Conservation (phyloP, 345 rosid genomes). For the Excoecaria agallocha region DNA sequence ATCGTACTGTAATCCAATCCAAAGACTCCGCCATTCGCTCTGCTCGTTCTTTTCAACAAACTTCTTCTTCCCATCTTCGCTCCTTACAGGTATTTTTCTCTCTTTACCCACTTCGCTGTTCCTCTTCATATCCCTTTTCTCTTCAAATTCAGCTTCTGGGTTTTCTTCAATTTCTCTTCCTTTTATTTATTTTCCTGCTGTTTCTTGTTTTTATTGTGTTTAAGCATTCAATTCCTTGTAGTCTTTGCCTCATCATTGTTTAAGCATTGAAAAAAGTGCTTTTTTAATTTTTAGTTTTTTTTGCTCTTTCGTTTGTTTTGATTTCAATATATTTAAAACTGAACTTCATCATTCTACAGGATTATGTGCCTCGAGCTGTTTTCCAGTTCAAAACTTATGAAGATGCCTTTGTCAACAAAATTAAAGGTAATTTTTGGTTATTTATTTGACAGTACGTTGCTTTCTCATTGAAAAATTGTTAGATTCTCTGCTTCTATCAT, state of each 20-base stretch:
- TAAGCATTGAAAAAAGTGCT: background rate
- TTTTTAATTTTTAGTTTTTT: no score
- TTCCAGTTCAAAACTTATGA: conserved; percentile 31
- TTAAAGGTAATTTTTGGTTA: conserved; percentile 29
- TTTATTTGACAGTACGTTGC: background rate
- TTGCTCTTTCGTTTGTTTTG: background rate
- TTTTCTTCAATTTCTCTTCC: no score
- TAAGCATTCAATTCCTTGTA: no score
- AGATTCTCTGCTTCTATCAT: no score
- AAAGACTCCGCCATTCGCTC: conserved; percentile 71
- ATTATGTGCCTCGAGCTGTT: conserved; percentile 10
- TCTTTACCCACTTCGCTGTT: background rate
- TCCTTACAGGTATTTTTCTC: conserved; percentile 46
- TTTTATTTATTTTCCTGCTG: no score
- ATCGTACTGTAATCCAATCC: conserved; percentile 58
- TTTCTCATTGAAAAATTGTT: background rate
- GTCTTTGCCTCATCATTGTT: background rate
- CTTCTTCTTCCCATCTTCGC: conserved; percentile 61
- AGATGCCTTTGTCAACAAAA: conserved; percentile 30
- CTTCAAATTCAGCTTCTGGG: no score
- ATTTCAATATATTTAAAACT: background rate
- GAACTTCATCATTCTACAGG: conserved; percentile 18
- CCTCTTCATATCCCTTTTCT: no score
- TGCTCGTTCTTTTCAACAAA: conserved; percentile 63
- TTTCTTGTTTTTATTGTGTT: background rate